Evolutionary conservation across 2,329 filamentous ascomycete genomes (phyloP).

Genomic region (Colletotrichum sp.): DNA sequence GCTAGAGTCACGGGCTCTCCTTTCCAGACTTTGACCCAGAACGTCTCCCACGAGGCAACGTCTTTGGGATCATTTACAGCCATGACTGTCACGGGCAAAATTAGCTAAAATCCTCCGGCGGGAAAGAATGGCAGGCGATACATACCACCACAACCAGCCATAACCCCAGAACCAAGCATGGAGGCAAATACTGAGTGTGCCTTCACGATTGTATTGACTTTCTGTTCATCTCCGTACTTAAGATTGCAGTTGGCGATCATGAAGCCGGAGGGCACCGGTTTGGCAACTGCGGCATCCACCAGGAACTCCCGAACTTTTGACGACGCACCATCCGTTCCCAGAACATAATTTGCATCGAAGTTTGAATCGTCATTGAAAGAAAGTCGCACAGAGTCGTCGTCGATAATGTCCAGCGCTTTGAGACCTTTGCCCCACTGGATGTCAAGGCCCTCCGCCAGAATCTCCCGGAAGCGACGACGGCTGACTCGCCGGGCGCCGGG

Average conservation of each 20-base stretch:
- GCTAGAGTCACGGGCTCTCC: conserved; percentile 28
- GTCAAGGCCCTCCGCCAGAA: conserved; percentile 36
- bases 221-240: conserved; percentile 27
- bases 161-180: conserved; percentile 31
- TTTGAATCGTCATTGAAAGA: conserved; percentile 30
- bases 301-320: conserved; percentile 35
- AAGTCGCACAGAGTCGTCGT: conserved; percentile 23
- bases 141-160: conserved; percentile 35
- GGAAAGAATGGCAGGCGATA: background rate
- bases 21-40: conserved; percentile 40
- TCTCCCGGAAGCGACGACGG: conserved; percentile 33
- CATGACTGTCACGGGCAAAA: conserved; percentile 22
- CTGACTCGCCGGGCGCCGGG: conserved; percentile 39
- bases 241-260: conserved; percentile 34
- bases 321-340: conserved; percentile 36
- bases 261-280: conserved; percentile 28
- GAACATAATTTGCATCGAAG: conserved; percentile 29
- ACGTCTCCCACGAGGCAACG: conserved; percentile 33
- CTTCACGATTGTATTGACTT: conserved; percentile 29
- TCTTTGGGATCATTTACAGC: conserved; percentile 28
- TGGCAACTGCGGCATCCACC: conserved; percentile 28
- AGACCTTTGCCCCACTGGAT: conserved; percentile 35
- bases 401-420: background rate
- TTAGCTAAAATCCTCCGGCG: background rate
- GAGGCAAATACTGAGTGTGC: conserved; percentile 35